These are phyloP conservation scores for Talaromyces stipitatus DNA, from an alignment of 495 filamentous ascomycete species.

Conservation along the genomic window DNA sequence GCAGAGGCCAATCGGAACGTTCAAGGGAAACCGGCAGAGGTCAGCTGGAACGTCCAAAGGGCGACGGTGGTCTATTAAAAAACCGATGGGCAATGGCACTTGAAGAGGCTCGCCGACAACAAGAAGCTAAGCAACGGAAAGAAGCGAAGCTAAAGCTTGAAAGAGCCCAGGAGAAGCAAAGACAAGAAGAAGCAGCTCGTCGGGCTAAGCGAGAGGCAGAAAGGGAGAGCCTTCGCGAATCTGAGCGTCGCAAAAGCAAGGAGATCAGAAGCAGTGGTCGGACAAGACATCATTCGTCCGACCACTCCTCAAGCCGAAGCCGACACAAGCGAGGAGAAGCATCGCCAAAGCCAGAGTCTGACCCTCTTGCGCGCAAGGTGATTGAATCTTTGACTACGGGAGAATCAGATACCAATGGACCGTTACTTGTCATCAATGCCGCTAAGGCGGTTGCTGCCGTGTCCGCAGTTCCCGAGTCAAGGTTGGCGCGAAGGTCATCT, in stretches of 20 bases:
- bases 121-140: constrained; percentile 26
- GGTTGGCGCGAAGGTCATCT: constrained; percentile 22
- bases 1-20: constrained; percentile 1
- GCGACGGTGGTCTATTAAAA: constrained; percentile 23
- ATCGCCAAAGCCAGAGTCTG: constrained; percentile 17
- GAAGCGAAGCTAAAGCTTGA: constrained; percentile 14
- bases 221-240: constrained; percentile 12
- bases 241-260: constrained; percentile 4
- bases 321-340: constrained; percentile 10
- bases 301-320: constrained; percentile 17
- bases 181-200: constrained; percentile 9
- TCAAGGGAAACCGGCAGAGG: constrained; percentile 6
- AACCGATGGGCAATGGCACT: constrained; percentile 35
- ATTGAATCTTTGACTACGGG: constrained; percentile 34
- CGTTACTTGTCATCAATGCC: constrained; percentile 27
- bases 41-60: constrained; percentile 23
- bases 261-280: constrained; percentile 8
- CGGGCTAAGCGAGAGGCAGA: constrained; percentile 8
- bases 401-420: constrained; percentile 27
- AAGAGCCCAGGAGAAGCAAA: constrained; percentile 7
- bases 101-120: constrained; percentile 30
- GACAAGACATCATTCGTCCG: constrained; percentile 20
- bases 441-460: constrained; percentile 22
- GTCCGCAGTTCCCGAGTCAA: constrained; percentile 19
- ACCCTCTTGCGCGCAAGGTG: constrained; percentile 23